Base-by-base conservation (phyloP, 2,329 filamentous ascomycete genomes). In the Paraphaeosphaeria minitans region DNA sequence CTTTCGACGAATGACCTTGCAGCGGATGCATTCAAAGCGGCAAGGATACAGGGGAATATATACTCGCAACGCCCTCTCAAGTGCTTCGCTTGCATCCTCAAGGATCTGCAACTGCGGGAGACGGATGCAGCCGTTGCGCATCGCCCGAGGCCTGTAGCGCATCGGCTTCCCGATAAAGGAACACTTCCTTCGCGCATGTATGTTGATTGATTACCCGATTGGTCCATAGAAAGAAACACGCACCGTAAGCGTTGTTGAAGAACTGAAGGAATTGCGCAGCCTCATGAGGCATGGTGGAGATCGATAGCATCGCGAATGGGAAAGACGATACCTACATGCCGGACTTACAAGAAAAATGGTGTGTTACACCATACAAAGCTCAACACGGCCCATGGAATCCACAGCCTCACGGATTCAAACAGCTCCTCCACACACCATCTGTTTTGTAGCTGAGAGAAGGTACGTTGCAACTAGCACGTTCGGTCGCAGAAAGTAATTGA, bases 1-100 rank as follows among this genome's bases (percentile, higher is more conserved):
- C 61, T 53, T 53, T 21, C 45, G 10, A 43, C 47, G 39, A 56
- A 50, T 54, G 39, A 29, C 14, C 29, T 27, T 22, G 21, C 14
- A 31, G 31, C 51, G 37, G 47, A 35, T 31, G 7, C 29, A 16
- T 37, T 41, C 19, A 13, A 42, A 27, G 16, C 9, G 35, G 45
- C 10, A 49, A 49, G 31, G 37, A 19, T 12, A 50, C 22, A n/a
- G 45, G 21, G 21, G 10, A 27, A 31, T 41, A 29, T 21, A 14
- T 1, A 24, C 10, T 37, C 8, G 27, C 9, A 42, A 33, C 33
- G 37, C 37, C 22, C 22, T n/a, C 50, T 46, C 21, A 46, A 16
- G 19, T 8, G 10, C 16, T 46, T 24, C 22, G 22, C 43, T 46
- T 46, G 12, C 43, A n/a, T 22, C 43, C 22, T 29, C 14, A 14